Evolutionary conservation across 169 alveolate genomes (phyloP).

Genomic region (Eimeria maxima): DNA sequence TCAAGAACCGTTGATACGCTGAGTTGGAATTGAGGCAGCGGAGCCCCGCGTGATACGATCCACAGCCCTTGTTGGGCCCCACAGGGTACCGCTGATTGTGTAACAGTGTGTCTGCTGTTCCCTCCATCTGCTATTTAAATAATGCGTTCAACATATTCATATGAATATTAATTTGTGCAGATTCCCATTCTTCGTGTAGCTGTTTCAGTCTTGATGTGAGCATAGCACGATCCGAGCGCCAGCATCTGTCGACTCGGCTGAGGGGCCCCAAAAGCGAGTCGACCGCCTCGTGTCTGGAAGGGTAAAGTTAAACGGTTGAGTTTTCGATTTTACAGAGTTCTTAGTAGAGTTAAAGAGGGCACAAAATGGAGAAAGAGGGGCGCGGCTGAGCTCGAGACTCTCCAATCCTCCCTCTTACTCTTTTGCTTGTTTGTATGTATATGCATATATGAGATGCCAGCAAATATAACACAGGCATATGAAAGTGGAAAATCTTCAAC

Average conservation of each 20-base stretch:
- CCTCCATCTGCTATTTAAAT: not conserved
- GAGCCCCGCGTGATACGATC: not conserved
- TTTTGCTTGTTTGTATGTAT: not conserved
- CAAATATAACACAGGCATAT: not conserved
- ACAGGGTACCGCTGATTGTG: not conserved
- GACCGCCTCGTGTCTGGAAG: not conserved
- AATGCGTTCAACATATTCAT: not conserved
- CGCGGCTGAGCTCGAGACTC: not conserved
- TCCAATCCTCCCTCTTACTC: not conserved
- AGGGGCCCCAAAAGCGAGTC: conserved; percentile 5
- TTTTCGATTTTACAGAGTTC: not conserved
- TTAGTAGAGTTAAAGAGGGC: not conserved
- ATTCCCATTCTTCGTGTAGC: not conserved
- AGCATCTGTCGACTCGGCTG: not conserved
- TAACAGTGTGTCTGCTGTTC: not conserved
- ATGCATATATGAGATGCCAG: not conserved
- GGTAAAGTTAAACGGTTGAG: not conserved
- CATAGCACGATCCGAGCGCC: not conserved
- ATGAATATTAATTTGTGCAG: not conserved
- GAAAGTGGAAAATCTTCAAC: not conserved
- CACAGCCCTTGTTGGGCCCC: not conserved
- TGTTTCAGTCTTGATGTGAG: not conserved
- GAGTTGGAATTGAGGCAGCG: not conserved
- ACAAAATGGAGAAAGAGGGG: not conserved
- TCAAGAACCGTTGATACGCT: not conserved